phyloP scores from a whole-genome alignment of 192 early-diverging fungal species.

The Entomortierella lignicola region DNA sequence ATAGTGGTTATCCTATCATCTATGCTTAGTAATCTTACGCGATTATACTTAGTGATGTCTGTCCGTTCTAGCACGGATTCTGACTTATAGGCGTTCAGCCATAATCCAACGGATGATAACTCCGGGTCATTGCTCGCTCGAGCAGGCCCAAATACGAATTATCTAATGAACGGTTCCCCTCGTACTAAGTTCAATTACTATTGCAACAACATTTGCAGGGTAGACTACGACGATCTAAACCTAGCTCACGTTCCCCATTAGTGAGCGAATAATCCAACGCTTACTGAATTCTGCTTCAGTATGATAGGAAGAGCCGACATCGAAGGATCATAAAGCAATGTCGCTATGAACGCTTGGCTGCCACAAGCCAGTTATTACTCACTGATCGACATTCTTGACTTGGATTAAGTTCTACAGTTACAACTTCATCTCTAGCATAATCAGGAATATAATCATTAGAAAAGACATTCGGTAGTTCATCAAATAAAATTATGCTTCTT shows the following conservation, averaged over 20 bases:
- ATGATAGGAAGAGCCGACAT: conserved; percentile 92
- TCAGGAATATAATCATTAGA: not conserved
- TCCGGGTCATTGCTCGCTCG: no score
- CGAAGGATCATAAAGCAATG: conserved; percentile 61
- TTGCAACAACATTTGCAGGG: no score
- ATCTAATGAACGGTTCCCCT: no score
- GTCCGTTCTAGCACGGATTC: no score
- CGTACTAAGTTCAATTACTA: no score
- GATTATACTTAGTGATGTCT: no score
- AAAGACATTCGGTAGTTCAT: not conserved
- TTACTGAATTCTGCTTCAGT: conserved; percentile 87
- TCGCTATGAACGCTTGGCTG: conserved; percentile 50
- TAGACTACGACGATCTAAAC: no score
- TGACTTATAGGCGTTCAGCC: no score
- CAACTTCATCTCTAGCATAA: conserved; percentile 62
- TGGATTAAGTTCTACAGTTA: conserved; percentile 66
- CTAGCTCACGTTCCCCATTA: not conserved
- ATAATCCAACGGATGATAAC: no score
- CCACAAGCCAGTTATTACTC: conserved; percentile 69
- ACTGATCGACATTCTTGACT: conserved; percentile 75
- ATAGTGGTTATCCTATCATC: no score
- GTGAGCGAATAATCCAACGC: conserved; percentile 76
- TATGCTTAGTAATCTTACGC: no score
- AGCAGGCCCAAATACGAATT: no score
- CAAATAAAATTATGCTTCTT: conserved; percentile 5